Evolutionary conservation across 202 grass and related monocot species (phyloP), one percentile per base, ranked within the genome.

Genomic region (Dendrocalamus latiflorus): DNA sequence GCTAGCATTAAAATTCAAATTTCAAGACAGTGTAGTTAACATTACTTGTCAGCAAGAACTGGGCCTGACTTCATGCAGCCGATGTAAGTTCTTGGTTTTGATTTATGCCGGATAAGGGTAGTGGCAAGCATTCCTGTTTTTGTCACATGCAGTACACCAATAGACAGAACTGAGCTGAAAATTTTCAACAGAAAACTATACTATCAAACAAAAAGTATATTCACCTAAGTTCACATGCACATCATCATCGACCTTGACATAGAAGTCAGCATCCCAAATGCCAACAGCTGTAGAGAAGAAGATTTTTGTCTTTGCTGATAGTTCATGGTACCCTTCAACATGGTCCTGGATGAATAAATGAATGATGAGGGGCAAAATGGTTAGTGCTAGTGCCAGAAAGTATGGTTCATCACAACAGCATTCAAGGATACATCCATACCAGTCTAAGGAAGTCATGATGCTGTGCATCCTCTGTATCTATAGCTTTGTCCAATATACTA

Each of bases 201-300:
- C 64, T n/a, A 10, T 39, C 3, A 37, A 58, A 72, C 62, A 41
- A 61, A 22, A 67, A 86, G 20, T 68, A 61, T 86, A 68, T 80
- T 61, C 75, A 97, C 94, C 94, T 94, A 97, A 86, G 72, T 97
- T 97, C 33, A 97, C 94, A 88, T 97, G 94, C 81, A 97, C 86
- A 82, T 97, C 94, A 72, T 97, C 94, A 69, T 97, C 94, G 15
- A 97, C 94, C 90, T 97, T 97, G 74, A 97, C 94, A 9, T 88
- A 97, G 74, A 97, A 97, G 61, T 97, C 88, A 76, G 94, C 90
- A 88, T 97, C 94, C 94, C 94, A 97, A 78, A 85, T 92, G 47
- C 76, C 70, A 72, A 97, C 81, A 51, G 92, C 90, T 77, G 91
- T 92, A 38, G 91, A 91, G 85, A 97, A 97, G 76, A 92, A 97